These are phyloP conservation scores for Zygoascus biomembranicola DNA, from an alignment of 805 yeast genomes.

Conservation along the genomic window DNA sequence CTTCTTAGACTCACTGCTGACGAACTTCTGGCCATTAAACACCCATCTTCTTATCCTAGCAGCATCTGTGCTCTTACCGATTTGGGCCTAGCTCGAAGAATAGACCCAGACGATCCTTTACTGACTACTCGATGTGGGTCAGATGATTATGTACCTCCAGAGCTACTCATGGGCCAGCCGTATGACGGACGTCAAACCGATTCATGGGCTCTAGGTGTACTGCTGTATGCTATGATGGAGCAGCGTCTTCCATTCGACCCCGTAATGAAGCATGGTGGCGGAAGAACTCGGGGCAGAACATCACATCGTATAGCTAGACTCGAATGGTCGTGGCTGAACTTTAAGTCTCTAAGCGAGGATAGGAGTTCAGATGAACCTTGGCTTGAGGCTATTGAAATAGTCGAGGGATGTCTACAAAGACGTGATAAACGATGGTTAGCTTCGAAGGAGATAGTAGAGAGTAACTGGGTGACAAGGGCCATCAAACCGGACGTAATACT, in stretches of 20 bases:
- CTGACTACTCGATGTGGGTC: slow-evolving; percentile 91
- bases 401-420: slow-evolving; percentile 41
- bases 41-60: slow-evolving; percentile 22
- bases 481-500: neutral
- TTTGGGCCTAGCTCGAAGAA: slow-evolving; percentile 75
- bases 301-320: slow-evolving; percentile 88
- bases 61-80: slow-evolving; percentile 60
- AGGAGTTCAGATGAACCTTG: slow-evolving; percentile 21
- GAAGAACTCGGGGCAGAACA: slow-evolving; percentile 42
- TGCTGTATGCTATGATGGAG: slow-evolving; percentile 78
- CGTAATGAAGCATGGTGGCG: slow-evolving; percentile 38
- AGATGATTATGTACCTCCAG: slow-evolving; percentile 95
- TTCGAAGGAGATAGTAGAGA: slow-evolving; percentile 15
- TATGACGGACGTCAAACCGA: slow-evolving; percentile 91
- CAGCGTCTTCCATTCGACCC: slow-evolving; percentile 88
- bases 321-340: slow-evolving; percentile 78
- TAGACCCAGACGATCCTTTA: slow-evolving; percentile 52
- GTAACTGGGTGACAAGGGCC: slow-evolving; percentile 16
- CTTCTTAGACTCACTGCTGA: slow-evolving; percentile 31
- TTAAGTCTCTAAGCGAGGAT: slow-evolving; percentile 29
- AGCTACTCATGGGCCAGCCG: slow-evolving; percentile 77
- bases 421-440: slow-evolving; percentile 37
- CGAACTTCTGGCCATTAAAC: slow-evolving; percentile 23
- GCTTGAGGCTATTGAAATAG: slow-evolving; percentile 42
- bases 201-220: slow-evolving; percentile 91